Conservation (phyloP, 2,329 filamentous ascomycete genomes). For the Sordariomycetes sp. region DNA sequence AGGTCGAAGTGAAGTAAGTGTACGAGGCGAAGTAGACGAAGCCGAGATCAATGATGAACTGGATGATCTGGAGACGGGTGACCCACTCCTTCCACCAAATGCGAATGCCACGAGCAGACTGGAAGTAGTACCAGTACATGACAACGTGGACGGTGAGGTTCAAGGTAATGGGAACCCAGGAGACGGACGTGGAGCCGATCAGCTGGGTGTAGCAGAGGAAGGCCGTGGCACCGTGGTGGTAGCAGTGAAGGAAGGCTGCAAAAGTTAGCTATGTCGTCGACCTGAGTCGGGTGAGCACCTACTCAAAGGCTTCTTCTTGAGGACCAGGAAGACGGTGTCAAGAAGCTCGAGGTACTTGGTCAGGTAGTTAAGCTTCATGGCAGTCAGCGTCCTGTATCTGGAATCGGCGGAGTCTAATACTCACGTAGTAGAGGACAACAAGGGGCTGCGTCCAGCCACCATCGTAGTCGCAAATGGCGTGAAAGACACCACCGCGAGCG, state of each 20-base stretch:
- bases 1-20: conserved; percentile 91
- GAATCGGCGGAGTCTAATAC: conserved; percentile 21
- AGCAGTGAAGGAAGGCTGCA: conserved; percentile 89
- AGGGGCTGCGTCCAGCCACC: conserved; percentile 93
- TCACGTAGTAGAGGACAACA: conserved; percentile 92
- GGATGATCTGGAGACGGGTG: conserved; percentile 91
- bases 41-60: conserved; percentile 94
- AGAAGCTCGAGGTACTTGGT: conserved; percentile 96
- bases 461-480: conserved; percentile 68
- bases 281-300: conserved; percentile 7
- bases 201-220: conserved; percentile 97
- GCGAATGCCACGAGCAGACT: conserved; percentile 86
- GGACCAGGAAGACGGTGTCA: conserved; percentile 92
- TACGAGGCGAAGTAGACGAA: conserved; percentile 99
- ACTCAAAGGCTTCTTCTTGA: conserved; percentile 98
- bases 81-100: conserved; percentile 99
- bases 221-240: conserved; percentile 95
- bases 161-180: conserved; percentile 87
- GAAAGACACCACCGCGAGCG: conserved; percentile 73
- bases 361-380: conserved; percentile 78
- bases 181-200: conserved; percentile 84
- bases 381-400: conserved; percentile 7
- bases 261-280: conserved; percentile 16
- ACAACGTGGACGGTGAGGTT: conserved; percentile 94
- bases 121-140: conserved; percentile 99